Evolutionary conservation across 495 filamentous ascomycete genomes (phyloP).

Genomic region (Annulohypoxylon bovei): DNA sequence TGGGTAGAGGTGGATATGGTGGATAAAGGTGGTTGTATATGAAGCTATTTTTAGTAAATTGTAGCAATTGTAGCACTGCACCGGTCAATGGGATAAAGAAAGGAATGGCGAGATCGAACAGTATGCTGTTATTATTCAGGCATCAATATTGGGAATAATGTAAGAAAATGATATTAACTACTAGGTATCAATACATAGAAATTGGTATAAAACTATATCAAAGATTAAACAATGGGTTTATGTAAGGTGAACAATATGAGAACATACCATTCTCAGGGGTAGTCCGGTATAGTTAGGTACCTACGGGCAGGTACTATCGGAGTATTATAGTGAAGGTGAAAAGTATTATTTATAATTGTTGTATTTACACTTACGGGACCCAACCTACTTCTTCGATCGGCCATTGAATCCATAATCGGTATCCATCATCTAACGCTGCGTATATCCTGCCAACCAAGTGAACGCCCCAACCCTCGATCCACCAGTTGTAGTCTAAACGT

Average conservation of each 20-base stretch:
- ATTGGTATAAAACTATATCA: no score
- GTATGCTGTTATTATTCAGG: neutral
- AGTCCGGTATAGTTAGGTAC: neutral
- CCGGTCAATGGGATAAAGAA: no score
- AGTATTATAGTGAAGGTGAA: no score
- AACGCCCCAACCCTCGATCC: conserved; percentile 54
- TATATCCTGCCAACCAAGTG: conserved; percentile 53
- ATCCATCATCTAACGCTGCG: conserved; percentile 48
- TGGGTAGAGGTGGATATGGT: no score
- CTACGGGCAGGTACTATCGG: no score
- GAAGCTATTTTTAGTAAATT: no score
- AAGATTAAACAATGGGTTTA: neutral
- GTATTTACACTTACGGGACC: conserved; percentile 30
- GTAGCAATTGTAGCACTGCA: no score
- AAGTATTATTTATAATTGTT: neutral
- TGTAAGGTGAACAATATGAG: neutral
- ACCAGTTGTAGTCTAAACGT: conserved; percentile 53
- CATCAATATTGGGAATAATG: neutral
- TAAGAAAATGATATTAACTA: neutral
- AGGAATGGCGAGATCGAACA: neutral
- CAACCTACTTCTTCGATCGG: conserved; percentile 56
- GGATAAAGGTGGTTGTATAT: no score
- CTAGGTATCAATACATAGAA: neutral
- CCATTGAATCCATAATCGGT: conserved; percentile 56
- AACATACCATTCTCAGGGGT: neutral